Evolutionary conservation across 2,329 filamentous ascomycete genomes (phyloP).

Genomic region (Aspergillus spinulosporus): DNA sequence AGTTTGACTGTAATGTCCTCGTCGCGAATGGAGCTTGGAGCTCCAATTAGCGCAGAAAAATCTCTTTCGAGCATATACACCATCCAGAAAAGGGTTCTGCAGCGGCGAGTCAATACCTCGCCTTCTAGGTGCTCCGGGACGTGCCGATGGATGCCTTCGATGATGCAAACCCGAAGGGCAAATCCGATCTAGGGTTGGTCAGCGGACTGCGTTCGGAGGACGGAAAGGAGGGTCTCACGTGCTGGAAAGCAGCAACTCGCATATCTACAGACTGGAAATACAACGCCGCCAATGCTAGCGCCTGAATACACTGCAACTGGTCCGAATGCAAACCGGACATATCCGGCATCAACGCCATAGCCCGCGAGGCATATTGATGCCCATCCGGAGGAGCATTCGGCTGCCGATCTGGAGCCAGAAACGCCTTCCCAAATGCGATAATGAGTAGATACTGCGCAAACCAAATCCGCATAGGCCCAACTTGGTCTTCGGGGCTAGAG

Average conservation of each 20-base stretch:
- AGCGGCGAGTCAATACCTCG: slow-evolving; percentile 21
- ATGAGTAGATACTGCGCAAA: slow-evolving; percentile 57
- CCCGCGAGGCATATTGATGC: slow-evolving; percentile 41
- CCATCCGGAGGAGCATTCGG: slow-evolving; percentile 35
- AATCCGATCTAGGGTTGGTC: slow-evolving; percentile 25
- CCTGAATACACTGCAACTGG: slow-evolving; percentile 34
- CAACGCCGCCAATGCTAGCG: slow-evolving; percentile 37
- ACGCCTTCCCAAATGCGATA: slow-evolving; percentile 58
- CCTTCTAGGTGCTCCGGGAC: slow-evolving; percentile 27
- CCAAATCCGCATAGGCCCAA: slow-evolving; percentile 43
- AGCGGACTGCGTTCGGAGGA: background rate
- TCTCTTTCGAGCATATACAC: slow-evolving; percentile 33
- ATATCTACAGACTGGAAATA: slow-evolving; percentile 47
- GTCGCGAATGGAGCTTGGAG: slow-evolving; percentile 31
- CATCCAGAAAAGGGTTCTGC: slow-evolving; percentile 31
- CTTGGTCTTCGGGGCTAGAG: slow-evolving; percentile 31
- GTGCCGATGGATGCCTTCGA: slow-evolving; percentile 31
- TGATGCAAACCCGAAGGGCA: slow-evolving; percentile 29
- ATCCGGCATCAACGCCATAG: slow-evolving; percentile 43
- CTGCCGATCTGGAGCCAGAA: slow-evolving; percentile 42
- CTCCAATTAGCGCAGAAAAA: slow-evolving; percentile 30
- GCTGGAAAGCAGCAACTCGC: slow-evolving; percentile 42
- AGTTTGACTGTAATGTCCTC: slow-evolving; percentile 31
- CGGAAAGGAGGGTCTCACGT: slow-evolving; percentile 29
- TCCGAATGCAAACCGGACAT: slow-evolving; percentile 34